These are phyloP conservation scores for Lactifluus subvellereus DNA, from an alignment of 768 basidiomycete species.

Conservation along the genomic window DNA sequence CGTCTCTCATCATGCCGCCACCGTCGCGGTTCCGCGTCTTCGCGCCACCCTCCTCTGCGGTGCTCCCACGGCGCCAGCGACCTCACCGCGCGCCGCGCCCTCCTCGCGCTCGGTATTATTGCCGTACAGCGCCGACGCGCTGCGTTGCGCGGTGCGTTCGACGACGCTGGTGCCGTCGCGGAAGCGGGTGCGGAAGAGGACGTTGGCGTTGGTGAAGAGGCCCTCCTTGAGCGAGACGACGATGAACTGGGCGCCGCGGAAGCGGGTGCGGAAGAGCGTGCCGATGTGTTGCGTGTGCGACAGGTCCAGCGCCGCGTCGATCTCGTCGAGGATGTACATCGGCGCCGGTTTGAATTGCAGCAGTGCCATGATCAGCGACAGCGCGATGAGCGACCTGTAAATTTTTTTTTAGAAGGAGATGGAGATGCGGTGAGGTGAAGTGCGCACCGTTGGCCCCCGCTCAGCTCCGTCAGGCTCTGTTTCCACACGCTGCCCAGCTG, in stretches of 20 bases:
- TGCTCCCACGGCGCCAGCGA: background rate
- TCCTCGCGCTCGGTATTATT: slow-evolving; percentile 18
- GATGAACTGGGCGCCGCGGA: slow-evolving; percentile 98
- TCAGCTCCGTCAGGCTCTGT: slow-evolving; percentile 92
- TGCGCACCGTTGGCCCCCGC: slow-evolving; percentile 89
- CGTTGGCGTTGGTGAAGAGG: slow-evolving; percentile 95
- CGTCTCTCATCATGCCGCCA: background rate
- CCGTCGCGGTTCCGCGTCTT: background rate
- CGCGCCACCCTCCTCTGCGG: background rate
- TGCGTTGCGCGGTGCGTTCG: slow-evolving; percentile 68
- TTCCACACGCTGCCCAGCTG: slow-evolving; percentile 95
- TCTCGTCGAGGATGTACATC: slow-evolving; percentile 99
- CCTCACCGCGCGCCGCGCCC: background rate
- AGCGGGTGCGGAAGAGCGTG: slow-evolving; percentile 92
- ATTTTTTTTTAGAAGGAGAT: background rate
- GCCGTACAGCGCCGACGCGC: slow-evolving; percentile 41
- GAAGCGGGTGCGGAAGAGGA: slow-evolving; percentile 88
- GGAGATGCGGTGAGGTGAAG: background rate
- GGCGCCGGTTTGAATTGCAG: slow-evolving; percentile 99
- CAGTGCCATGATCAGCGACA: slow-evolving; percentile 97
- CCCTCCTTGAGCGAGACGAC: slow-evolving; percentile 97
- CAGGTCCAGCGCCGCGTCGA: slow-evolving; percentile 94
- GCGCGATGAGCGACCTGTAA: slow-evolving; percentile 86
- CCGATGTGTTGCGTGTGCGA: slow-evolving; percentile 98
- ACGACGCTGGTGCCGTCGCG: slow-evolving; percentile 91